Base-by-base conservation (phyloP, 495 filamentous ascomycete genomes). In the Staphylotrichum longicolle region DNA sequence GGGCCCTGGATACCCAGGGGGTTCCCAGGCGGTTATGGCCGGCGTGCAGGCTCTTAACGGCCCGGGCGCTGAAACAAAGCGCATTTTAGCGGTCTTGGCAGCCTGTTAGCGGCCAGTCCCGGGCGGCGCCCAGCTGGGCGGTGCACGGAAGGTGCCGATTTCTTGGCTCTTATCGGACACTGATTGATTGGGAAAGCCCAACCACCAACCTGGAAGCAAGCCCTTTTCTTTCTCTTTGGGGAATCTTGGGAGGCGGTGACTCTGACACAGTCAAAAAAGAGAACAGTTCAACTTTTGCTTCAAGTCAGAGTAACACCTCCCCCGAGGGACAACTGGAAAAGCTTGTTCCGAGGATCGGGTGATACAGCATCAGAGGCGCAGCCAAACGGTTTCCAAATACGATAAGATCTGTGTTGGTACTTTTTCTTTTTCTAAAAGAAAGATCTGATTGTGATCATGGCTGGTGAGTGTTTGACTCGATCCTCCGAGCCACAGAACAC, bases 61-160 rank as follows among this genome's bases (percentile, higher is more conserved):
- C 20, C 20, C 5, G 37, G 48, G 53, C 47, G 40, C 60, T 61
- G 60, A 53, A 64, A 62, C 63, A 63, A 63, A 59, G 62, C 37
- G 61, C 42, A n/a, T 61, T 52, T 42, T 61, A 51, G 62, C 49
- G 54, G 49, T 14, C 68, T 65, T 70, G 68, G 58, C 61, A 50
- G 42, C 6, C 14, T 4, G 12, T 49, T 56, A 63, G 58, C 59
- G 60, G 54, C 52, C 45, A 40, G 3, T 42, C 45, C 48, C 52
- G 57, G 15, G 37, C 54, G 58, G 54, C 58, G 15, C 34, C 53
- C 9, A 49, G 45, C 54, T 27, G 54, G 60, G n/a, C 27, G 44
- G 51, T 42, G 46, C 39, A 14, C 58, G 58, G 58, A 54, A 54
- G 58, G 11, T 61, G 35, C 50, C 50, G 50, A 54, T 27, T 10